A percentile compares a stretch with the other conserved stretches of the same genome.
Conservation (phyloP, 75 land plant species). For the Azolla pinnata region DNA sequence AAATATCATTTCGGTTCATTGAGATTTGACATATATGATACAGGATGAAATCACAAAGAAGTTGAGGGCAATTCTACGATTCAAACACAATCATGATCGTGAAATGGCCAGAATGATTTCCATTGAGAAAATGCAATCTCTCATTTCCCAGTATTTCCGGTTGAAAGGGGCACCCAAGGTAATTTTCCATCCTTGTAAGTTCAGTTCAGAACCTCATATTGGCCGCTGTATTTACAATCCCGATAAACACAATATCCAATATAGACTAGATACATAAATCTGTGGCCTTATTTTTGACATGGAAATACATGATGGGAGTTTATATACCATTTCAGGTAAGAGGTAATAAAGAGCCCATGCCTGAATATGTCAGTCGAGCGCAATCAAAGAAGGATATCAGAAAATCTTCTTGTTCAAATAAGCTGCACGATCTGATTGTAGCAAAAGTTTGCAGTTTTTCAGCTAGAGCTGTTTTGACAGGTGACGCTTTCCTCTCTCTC, state of each 20-base stretch:
- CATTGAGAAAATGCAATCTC: slow-evolving; percentile 44
- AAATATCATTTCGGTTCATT: neutral
- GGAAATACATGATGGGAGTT: neutral
- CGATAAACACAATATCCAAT: too few relatives aligned
- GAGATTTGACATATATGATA: neutral
- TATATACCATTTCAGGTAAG: neutral
- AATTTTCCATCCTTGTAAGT: too few relatives aligned
- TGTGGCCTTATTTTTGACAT: neutral
- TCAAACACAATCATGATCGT: too few relatives aligned
- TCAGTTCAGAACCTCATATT: too few relatives aligned
- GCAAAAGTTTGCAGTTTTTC: slow-evolving; percentile 71
- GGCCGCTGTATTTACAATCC: too few relatives aligned
- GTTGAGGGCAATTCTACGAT: slow-evolving; percentile 52
- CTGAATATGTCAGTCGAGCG: slow-evolving; percentile 21
- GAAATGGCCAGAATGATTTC: slow-evolving; percentile 42
- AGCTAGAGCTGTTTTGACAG: slow-evolving; percentile 73
- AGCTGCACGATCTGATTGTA: slow-evolving; percentile 50
- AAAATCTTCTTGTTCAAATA: slow-evolving; percentile 59
- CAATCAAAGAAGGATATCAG: slow-evolving; percentile 22
- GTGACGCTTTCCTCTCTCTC: slow-evolving; percentile 57
- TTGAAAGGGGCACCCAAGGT: slow-evolving; percentile 62
- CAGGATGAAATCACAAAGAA: slow-evolving; percentile 45
- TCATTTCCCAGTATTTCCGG: slow-evolving; percentile 54
- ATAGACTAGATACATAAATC: too few relatives aligned
- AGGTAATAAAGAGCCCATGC: slow-evolving; percentile 33